phyloP scores from a whole-genome alignment of 2,329 filamentous ascomycete species.

The Cordyceps farinosa region DNA sequence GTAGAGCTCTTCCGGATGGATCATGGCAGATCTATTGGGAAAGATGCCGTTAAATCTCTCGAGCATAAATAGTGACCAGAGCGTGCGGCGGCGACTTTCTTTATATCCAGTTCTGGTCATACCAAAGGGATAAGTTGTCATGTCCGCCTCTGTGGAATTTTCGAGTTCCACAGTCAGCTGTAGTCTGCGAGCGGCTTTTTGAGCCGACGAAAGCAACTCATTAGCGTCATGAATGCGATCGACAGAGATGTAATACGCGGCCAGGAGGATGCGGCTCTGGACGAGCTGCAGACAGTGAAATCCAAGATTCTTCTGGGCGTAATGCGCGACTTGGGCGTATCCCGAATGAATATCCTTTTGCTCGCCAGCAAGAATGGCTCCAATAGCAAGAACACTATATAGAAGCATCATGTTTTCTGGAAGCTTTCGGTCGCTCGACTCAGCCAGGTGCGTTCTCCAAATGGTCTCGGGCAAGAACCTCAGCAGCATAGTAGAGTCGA shows the following conservation, averaged over 20 bases:
- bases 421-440: conserved; percentile 34
- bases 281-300: conserved; percentile 54
- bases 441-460: conserved; percentile 37
- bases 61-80: conserved; percentile 68
- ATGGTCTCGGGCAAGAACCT: conserved; percentile 40
- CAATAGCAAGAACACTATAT: conserved; percentile 42
- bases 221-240: conserved; percentile 57
- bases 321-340: conserved; percentile 52
- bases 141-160: conserved; percentile 38
- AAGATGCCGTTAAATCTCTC: conserved; percentile 63
- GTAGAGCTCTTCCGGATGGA: conserved; percentile 63
- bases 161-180: conserved; percentile 62
- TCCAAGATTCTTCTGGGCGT: conserved; percentile 41
- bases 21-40: conserved; percentile 49
- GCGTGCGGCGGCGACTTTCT: conserved; percentile 66
- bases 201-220: conserved; percentile 61
- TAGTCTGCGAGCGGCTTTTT: conserved; percentile 56
- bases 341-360: conserved; percentile 36
- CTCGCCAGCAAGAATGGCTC: conserved; percentile 38
- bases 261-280: conserved; percentile 64
- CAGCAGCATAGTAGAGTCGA: conserved; percentile 40
- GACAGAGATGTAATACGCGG: conserved; percentile 61
- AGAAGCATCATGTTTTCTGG: conserved; percentile 45
- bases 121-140: conserved; percentile 50
- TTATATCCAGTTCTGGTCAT: conserved; percentile 55